Evolutionary conservation across 1,284 basidiomycete species (phyloP).

Genomic region (Apiotrichum akiyoshidainum): DNA sequence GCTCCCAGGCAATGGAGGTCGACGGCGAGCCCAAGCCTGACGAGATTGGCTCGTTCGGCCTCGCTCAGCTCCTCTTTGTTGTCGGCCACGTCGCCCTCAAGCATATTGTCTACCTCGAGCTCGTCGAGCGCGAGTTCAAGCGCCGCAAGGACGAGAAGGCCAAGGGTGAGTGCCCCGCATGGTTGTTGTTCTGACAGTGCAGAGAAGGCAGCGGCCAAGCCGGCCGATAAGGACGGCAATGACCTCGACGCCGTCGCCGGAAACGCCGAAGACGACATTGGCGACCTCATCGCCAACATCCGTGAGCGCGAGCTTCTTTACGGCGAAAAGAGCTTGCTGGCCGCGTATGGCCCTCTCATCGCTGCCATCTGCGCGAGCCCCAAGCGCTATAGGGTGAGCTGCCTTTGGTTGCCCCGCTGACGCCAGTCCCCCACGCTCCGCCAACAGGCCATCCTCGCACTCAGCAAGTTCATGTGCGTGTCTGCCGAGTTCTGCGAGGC

Average conservation of each 20-base stretch:
- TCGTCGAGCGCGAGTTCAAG: conserved; percentile 97
- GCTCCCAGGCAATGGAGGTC: conserved; percentile 6
- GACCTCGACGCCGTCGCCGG: conserved; percentile 96
- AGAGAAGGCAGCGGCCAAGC: conserved; percentile 49
- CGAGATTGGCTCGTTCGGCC: conserved; percentile 72
- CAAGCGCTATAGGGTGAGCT: conserved; percentile 73
- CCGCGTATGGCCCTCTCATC: conserved; percentile 82
- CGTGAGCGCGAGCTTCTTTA: conserved; percentile 86
- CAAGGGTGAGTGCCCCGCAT: conserved; percentile 57
- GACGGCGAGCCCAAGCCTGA: conserved; percentile 47
- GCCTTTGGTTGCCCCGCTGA: not conserved
- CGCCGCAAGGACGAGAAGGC: conserved; percentile 86
- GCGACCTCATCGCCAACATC: conserved; percentile 78
- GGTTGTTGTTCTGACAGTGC: conserved; percentile 34
- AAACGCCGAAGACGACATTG: conserved; percentile 97
- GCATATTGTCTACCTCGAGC: conserved; percentile 92
- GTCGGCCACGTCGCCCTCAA: conserved; percentile 97
- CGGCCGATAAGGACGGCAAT: conserved; percentile 65
- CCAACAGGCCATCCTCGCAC: conserved; percentile 79
- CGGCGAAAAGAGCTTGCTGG: conserved; percentile 76
- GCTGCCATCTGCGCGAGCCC: conserved; percentile 81
- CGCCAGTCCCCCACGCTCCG: conserved; percentile 78
- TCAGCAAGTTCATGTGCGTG: conserved; percentile 96
- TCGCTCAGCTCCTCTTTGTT: conserved; percentile 87
- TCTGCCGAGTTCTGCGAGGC: conserved; percentile 90